These are phyloP conservation scores for Kodamaea suecica DNA, from an alignment of 1,139 yeast species.

Conservation along the genomic window DNA sequence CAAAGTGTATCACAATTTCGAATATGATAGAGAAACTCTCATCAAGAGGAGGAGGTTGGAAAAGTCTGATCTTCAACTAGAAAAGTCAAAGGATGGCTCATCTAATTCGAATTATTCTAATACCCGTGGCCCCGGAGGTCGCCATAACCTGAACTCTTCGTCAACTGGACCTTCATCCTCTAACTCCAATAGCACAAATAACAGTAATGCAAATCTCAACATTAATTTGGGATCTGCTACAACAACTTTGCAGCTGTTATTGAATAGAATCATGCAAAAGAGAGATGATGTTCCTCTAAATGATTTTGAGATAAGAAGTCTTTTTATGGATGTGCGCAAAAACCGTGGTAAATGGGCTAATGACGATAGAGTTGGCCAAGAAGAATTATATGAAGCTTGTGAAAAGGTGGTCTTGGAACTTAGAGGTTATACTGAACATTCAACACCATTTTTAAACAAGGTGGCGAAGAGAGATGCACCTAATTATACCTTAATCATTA, in stretches of 20 bases:
- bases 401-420: slow-evolving; percentile 90
- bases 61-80: slow-evolving; percentile 73
- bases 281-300: slow-evolving; percentile 72
- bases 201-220: slow-evolving; percentile 19
- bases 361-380: slow-evolving; percentile 93
- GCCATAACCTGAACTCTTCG: neutral
- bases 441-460: slow-evolving; percentile 90
- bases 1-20: slow-evolving; percentile 79
- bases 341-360: slow-evolving; percentile 97
- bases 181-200: slow-evolving; percentile 8
- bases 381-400: slow-evolving; percentile 94
- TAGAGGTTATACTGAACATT: slow-evolving; percentile 91
- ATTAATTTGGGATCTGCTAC: slow-evolving; percentile 64
- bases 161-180: neutral
- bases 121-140: neutral
- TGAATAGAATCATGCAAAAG: slow-evolving; percentile 73
- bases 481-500: slow-evolving; percentile 84
- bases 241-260: slow-evolving; percentile 76
- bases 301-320: slow-evolving; percentile 80
- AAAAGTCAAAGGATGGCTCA: slow-evolving; percentile 21
- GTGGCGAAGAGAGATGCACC: slow-evolving; percentile 98
- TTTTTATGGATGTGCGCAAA: slow-evolving; percentile 89
- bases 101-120: slow-evolving; percentile 2
- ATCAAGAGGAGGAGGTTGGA: slow-evolving; percentile 75
- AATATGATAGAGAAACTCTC: slow-evolving; percentile 75